Evolutionary conservation across 305 asterid genomes (phyloP).

Genomic region (Solanum hybrid): DNA sequence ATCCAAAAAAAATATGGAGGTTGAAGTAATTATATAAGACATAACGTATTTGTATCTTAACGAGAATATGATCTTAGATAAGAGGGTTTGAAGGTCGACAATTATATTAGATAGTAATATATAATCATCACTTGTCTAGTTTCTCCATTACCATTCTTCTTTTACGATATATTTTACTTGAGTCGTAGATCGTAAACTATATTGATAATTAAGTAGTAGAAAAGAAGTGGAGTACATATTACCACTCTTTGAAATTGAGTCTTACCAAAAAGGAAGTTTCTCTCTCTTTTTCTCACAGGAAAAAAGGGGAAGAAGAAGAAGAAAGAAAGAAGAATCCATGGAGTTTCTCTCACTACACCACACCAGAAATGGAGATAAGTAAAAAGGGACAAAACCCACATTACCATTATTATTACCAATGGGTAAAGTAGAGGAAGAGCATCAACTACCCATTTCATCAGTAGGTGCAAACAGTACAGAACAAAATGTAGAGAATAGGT

Average conservation of each 20-base stretch:
- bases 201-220: not conserved
- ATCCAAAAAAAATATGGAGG: not conserved
- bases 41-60: not conserved
- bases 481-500: slow-evolving; percentile 29
- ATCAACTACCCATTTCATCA: slow-evolving; percentile 33
- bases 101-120: not conserved
- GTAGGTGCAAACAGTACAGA: slow-evolving; percentile 40
- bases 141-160: no score
- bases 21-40: not conserved
- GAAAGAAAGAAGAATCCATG: slow-evolving; percentile 18
- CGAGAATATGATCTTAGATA: not conserved
- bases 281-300: slow-evolving; percentile 6
- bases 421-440: slow-evolving; percentile 75
- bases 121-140: not conserved
- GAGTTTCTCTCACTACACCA: slow-evolving; percentile 32
- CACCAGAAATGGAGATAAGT: slow-evolving; percentile 38
- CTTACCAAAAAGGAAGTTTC: slow-evolving; percentile 7
- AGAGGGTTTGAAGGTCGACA: not conserved
- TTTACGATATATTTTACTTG: not conserved
- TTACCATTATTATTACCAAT: slow-evolving; percentile 36
- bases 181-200: not conserved
- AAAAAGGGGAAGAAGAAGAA: slow-evolving; percentile 12
- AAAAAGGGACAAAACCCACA: slow-evolving; percentile 34
- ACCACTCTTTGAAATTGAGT: not conserved
- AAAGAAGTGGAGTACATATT: slow-evolving; percentile 6